Percentiles rank a stretch among this genome's conserved stretches.
Evolutionary conservation across 2,329 filamentous ascomycete genomes (phyloP).

Genomic region (Sporothrix inflata): DNA sequence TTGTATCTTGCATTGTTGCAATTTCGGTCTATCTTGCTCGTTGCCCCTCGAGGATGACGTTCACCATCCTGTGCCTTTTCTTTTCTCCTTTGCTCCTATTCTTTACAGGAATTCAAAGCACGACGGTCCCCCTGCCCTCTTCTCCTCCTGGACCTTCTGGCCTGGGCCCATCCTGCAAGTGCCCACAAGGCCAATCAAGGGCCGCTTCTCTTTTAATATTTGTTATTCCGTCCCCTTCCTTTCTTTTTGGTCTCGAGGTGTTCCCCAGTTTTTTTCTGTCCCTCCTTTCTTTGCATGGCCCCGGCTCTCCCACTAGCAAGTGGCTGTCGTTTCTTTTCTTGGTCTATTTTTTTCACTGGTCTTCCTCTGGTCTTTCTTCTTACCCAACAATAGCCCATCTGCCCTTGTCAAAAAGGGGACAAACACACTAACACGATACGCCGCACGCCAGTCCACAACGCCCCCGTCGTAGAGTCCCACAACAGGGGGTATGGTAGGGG

Average conservation of each 20-base stretch:
- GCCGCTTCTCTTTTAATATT: not conserved
- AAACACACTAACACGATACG: constrained; percentile 22
- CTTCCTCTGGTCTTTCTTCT: not conserved
- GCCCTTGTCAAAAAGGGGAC: constrained; percentile 10
- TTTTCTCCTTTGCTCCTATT: not conserved
- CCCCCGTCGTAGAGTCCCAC: not conserved
- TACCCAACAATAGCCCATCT: not conserved
- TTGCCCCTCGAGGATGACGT: no score
- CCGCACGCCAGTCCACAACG: constrained; percentile 4
- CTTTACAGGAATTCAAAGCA: no score
- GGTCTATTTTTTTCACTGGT: not conserved
- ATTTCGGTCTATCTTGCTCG: no score
- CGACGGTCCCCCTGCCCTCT: no score
- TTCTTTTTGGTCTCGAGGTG: not conserved
- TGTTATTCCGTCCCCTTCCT: not conserved
- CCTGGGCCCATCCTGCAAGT: constrained; percentile 9
- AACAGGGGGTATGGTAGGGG: not conserved
- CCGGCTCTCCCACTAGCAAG: constrained; percentile 19
- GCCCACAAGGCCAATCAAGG: constrained; percentile 22
- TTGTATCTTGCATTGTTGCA: not conserved
- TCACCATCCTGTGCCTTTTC: no score
- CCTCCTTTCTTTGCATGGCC: constrained; percentile 22
- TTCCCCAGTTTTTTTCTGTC: not conserved
- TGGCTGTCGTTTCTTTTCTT: constrained; percentile 19
- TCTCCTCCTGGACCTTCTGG: not conserved